Evolutionary conservation across 2,329 filamentous ascomycete species (phyloP).

Genomic region (Metarhizium robertsii): DNA sequence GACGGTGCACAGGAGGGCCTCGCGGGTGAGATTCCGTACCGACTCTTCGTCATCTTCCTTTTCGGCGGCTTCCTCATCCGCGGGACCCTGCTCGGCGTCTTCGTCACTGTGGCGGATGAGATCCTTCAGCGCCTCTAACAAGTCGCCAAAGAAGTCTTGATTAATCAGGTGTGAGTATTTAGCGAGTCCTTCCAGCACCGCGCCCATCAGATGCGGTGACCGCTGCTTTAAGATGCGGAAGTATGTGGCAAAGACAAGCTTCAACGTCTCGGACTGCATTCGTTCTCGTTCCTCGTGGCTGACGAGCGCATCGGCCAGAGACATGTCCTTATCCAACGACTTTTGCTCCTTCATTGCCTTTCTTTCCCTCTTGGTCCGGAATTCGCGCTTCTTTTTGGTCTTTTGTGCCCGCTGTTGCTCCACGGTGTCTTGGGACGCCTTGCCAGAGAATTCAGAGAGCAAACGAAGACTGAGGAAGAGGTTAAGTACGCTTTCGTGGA

Average conservation of each 20-base stretch:
- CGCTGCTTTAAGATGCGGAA: constrained; percentile 87
- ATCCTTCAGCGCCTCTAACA: constrained; percentile 89
- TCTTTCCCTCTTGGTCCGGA: constrained; percentile 78
- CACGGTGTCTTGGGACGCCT: constrained; percentile 68
- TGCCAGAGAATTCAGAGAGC: constrained; percentile 77
- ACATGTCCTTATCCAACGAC: constrained; percentile 84
- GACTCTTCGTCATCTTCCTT: constrained; percentile 35
- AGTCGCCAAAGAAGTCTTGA: constrained; percentile 95
- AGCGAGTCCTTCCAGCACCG: constrained; percentile 85
- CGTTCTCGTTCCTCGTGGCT: constrained; percentile 86
- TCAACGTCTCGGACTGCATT: constrained; percentile 92
- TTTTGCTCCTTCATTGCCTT: constrained; percentile 83
- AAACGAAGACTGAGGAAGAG: constrained; percentile 84
- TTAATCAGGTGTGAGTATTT: constrained; percentile 96
- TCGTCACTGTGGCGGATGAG: constrained; percentile 69
- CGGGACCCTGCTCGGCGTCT: constrained; percentile 35
- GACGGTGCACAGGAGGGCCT: constrained; percentile 86
- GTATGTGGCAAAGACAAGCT: constrained; percentile 90
- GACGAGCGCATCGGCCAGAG: constrained; percentile 81
- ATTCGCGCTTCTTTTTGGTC: constrained; percentile 64
- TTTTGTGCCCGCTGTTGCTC: constrained; percentile 34
- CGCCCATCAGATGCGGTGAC: constrained; percentile 82
- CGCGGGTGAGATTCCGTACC: constrained; percentile 67
- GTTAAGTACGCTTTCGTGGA: constrained; percentile 81
- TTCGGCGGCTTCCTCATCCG: constrained; percentile 28